A percentile compares a stretch with the other conserved stretches of the same genome.
Evolutionary conservation across 2,329 filamentous ascomycete species (phyloP).

Genomic region (Monilinia polystroma): DNA sequence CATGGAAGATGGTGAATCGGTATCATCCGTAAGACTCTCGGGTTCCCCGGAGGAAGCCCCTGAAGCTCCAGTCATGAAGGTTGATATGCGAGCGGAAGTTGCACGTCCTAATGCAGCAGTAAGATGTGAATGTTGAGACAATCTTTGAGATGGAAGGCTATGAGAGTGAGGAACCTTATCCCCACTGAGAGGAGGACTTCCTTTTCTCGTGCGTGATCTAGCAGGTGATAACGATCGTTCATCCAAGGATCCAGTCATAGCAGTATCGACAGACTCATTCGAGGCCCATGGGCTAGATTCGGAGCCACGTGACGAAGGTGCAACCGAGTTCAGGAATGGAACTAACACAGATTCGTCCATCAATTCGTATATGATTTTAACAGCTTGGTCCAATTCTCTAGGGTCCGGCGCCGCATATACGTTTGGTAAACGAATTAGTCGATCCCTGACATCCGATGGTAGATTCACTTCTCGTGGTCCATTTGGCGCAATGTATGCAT

Average conservation of each 20-base stretch:
- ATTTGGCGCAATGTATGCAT: slow-evolving; percentile 85
- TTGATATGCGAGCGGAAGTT: slow-evolving; percentile 33
- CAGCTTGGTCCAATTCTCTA: slow-evolving; percentile 74
- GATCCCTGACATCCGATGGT: slow-evolving; percentile 79
- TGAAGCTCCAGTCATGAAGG: slow-evolving; percentile 40
- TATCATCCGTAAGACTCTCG: slow-evolving; percentile 56
- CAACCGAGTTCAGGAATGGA: slow-evolving; percentile 72
- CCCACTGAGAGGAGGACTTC: slow-evolving; percentile 34
- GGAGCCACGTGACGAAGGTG: slow-evolving; percentile 32
- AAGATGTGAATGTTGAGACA: slow-evolving; percentile 37
- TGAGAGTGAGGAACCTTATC: slow-evolving; percentile 32
- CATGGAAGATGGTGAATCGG: slow-evolving; percentile 53
- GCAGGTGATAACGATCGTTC: slow-evolving; percentile 36
- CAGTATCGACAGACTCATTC: slow-evolving; percentile 36
- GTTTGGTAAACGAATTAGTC: slow-evolving; percentile 64
- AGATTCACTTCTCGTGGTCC: slow-evolving; percentile 88
- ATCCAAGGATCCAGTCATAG: slow-evolving; percentile 36
- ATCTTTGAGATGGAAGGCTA: slow-evolving; percentile 31
- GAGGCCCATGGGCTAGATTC: slow-evolving; percentile 39
- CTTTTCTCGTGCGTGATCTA: slow-evolving; percentile 29
- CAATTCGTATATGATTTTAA: slow-evolving; percentile 86
- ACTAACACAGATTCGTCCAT: slow-evolving; percentile 97
- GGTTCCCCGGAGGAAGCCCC: slow-evolving; percentile 50
- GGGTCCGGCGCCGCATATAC: slow-evolving; percentile 68
- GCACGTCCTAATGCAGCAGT: slow-evolving; percentile 33